Evolutionary conservation across 1,284 basidiomycete species (phyloP).

Genomic region (Sanghuangporus weigelae): DNA sequence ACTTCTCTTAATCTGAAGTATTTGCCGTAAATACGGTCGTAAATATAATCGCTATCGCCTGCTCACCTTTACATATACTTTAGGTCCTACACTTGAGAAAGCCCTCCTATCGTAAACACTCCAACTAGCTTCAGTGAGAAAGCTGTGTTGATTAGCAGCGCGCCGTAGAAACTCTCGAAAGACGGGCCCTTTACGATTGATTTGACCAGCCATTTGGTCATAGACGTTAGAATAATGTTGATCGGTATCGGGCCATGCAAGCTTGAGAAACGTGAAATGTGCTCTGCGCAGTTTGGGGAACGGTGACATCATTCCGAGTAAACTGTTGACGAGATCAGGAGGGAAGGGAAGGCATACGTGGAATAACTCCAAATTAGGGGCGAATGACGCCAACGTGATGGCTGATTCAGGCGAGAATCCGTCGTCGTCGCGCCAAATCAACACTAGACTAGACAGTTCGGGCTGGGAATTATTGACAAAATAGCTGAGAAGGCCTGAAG

Average conservation of each 20-base stretch:
- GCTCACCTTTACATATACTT: constrained; percentile 9
- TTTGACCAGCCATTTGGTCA: neutral
- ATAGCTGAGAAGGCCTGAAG: neutral
- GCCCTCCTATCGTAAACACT: constrained; percentile 11
- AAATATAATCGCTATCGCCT: neutral
- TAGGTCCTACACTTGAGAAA: constrained; percentile 1
- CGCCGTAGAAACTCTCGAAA: constrained; percentile 7
- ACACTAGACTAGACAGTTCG: neutral
- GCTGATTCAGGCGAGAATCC: neutral
- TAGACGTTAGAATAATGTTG: neutral
- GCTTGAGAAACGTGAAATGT: constrained; percentile 12
- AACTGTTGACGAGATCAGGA: neutral
- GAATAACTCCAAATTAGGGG: constrained; percentile 5
- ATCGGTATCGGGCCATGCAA: neutral
- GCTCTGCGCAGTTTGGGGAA: constrained; percentile 8
- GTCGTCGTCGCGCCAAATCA: constrained; percentile 13
- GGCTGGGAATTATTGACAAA: constrained; percentile 1
- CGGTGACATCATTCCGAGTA: constrained; percentile 2
- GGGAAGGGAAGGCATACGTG: constrained; percentile 9
- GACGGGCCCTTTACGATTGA: neutral
- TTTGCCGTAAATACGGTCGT: neutral
- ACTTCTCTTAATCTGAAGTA: neutral
- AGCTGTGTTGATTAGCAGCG: neutral
- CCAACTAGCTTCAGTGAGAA: constrained; percentile 14
- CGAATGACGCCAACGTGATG: neutral